Base-by-base conservation (phyloP, 208 protist genomes). In the Trypanosoma conorhini region DNA sequence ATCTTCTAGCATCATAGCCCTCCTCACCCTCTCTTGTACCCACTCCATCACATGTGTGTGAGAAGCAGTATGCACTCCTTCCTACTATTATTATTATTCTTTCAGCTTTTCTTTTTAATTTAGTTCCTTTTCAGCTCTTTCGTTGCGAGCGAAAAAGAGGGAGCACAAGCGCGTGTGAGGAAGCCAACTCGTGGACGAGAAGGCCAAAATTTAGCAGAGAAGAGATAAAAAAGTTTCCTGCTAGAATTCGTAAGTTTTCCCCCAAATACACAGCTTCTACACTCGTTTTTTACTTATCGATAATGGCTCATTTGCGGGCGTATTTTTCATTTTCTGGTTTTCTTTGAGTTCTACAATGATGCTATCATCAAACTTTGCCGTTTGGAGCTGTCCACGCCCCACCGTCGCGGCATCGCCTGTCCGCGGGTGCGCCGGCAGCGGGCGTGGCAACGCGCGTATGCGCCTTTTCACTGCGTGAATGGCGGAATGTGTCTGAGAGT, bases 31-130 rank as follows among this genome's bases (percentile, higher is more conserved):
- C 42, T 15, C 17, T 12, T 1, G 42, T 46, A 15, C 5, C 42
- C 15, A 3, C 15, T 62, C 21, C 15, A 0, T 62, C 1, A n/a
- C 33, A 24, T 31, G 24, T 26, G 24, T n/a, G 24, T 56, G 12
- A 26, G 51, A 4, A 24, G 15, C 3, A 52, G 21, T 52, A 52
- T 26, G 48, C 10, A 26, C n/a, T 13, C 10, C 3, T 9, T 52
- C 1, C 10, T 52, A 60, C 28, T 60, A 24, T 13, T 33, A 30
- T 68, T 50, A 48, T 59, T 58, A 68, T 59, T 68, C 7, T 26
- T 9, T 9, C 1, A 26, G 3, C 3, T 9, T 9, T 52, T 19
- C 10, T 52, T 52, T 52, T 9, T 52, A 52, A 19, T 52, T 52
- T 52, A 1, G 48, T n/a, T n/a, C 48, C 8, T 52, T 52, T 7